A percentile compares a stretch with the other conserved stretches of the same genome.
These are phyloP conservation scores for Tylopilus intermedius DNA, from an alignment of 768 basidiomycete genomes.

Conservation along the genomic window DNA sequence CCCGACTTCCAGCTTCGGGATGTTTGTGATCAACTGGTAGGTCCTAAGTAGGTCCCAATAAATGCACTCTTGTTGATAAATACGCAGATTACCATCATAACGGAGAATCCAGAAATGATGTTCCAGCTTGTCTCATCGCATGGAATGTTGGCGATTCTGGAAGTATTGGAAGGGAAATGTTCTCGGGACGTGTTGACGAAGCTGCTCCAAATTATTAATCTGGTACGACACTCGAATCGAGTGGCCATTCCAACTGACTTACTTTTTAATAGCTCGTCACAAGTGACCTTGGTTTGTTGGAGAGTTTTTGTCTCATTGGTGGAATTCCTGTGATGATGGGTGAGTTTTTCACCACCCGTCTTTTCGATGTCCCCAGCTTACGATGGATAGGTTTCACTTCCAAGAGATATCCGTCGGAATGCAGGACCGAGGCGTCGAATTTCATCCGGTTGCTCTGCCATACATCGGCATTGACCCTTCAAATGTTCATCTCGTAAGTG, in stretches of 20 bases:
- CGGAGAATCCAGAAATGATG: conserved; percentile 81
- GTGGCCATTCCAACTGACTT: neutral
- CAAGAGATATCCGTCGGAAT: conserved; percentile 90
- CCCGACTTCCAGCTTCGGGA: conserved; percentile 80
- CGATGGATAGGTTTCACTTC: conserved; percentile 72
- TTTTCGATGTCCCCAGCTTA: conserved; percentile 4
- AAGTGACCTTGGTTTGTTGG: conserved; percentile 77
- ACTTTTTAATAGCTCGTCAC: conserved; percentile 46
- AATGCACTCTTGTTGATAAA: neutral
- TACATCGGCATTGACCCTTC: conserved; percentile 87
- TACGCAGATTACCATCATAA: conserved; percentile 66
- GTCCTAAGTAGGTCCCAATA: conserved; percentile 18
- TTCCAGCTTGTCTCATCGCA: conserved; percentile 85
- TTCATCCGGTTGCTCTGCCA: conserved; percentile 91
- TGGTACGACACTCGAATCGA: conserved; percentile 43
- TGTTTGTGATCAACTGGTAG: conserved; percentile 82
- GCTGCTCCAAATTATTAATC: conserved; percentile 82
- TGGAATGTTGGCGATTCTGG: conserved; percentile 91
- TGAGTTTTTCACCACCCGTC: conserved; percentile 27
- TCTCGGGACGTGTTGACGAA: conserved; percentile 83
- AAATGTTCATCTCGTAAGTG: conserved; percentile 97
- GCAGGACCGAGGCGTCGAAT: conserved; percentile 90
- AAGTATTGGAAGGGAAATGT: conserved; percentile 84
- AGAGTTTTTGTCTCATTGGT: conserved; percentile 92
- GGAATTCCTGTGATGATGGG: conserved; percentile 97